Base-by-base conservation (phyloP, 1,139 yeast genomes). In the Lodderomyces margitis region DNA sequence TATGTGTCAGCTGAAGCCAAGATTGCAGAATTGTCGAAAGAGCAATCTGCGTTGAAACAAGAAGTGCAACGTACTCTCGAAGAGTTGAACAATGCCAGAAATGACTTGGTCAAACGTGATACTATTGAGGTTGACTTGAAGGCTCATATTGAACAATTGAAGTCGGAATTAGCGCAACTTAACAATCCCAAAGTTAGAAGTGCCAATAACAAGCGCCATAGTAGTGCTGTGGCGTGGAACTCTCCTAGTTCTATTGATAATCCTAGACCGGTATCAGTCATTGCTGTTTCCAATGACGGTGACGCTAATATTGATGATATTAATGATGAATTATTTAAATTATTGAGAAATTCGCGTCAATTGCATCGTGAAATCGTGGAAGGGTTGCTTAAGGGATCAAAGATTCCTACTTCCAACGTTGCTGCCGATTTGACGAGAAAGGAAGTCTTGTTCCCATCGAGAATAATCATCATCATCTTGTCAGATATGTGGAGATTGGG, bases 401-500 rank as follows among this genome's bases (percentile, higher is more conserved):
- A 83, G 66, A 81, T 91, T 42, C 98, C 98, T 34, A 78, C 80
- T 15, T 87, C 95, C 21, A 83, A 91, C 44, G 87, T 87, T 51
- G 87, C 89, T 40, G 83, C 87, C 36, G 89, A 85, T 58, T 74
- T 88, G 51, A 82, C 94, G 12, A 78, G 89, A 57, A 88, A 91
- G 61, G 98, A 94, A 62, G 95, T 92, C 28, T 74, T 92, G 42
- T 92, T 89, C 81, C 99, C 98, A 34, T 95, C 98, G 2, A 83
- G 97, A 70, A 87, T 92, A 48, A 83, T 92, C 55, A 91, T 92
- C 54, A 85, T 94, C 50, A 85, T 92, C 35, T 75, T 92, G 48
- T 84, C 95, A 55, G 98, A 94, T 63, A 89, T 92, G 98, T 92
- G 99, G 99, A 80, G 98, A 65, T 74, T 91, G 45, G 98, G 98